Base-by-base conservation (phyloP, 2,329 filamentous ascomycete genomes). In the Hypoxylon sp. region DNA sequence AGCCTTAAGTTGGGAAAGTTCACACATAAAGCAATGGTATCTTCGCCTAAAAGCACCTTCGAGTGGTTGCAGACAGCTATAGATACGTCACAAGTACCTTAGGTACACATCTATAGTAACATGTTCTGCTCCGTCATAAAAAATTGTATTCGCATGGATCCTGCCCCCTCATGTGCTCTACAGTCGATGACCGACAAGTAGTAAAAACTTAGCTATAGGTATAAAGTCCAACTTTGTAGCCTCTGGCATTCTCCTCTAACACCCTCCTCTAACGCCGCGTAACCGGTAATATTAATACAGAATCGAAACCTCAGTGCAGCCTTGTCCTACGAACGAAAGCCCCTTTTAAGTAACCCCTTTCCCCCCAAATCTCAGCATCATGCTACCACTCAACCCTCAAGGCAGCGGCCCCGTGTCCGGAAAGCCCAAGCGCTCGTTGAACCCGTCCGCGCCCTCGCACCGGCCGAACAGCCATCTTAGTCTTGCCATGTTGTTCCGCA, bases 401-500 rank as follows among this genome's bases (percentile, higher is more conserved):
- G 47, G 41, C 13, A 61, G 26, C 8, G 30, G 22, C 22, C 59
- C 59, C 3, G 53, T 30, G 10, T 62, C 62, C 17, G 48, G 63
- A 26, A 63, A 64, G 20, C 55, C 57, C 34, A 56, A 8, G 34
- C 62, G 56, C 26, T 51, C 43, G 30, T 59, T 52, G 39, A 61
- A 59, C 4, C 60, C 71, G 19, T 62, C 55, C 7, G 62, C 59
- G 20, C 69, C 66, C 61, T 74, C 71, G 44, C 68, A 72, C 24
- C 71, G 70, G 4, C 70, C 70, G 15, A 72, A 74, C n/a, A 74
- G 47, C 72, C 71, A 74, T 15, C 68, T 70, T 50, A 78, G 68
- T 30, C 71, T 58, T 60, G 71, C 68, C 63, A 75, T 71, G 51
- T 71, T 72, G 19, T 72, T 70, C 13, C 71, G 62, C 11, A 75